These are phyloP conservation scores for Russula emetica DNA, from an alignment of 768 basidiomycete species.

Conservation along the genomic window DNA sequence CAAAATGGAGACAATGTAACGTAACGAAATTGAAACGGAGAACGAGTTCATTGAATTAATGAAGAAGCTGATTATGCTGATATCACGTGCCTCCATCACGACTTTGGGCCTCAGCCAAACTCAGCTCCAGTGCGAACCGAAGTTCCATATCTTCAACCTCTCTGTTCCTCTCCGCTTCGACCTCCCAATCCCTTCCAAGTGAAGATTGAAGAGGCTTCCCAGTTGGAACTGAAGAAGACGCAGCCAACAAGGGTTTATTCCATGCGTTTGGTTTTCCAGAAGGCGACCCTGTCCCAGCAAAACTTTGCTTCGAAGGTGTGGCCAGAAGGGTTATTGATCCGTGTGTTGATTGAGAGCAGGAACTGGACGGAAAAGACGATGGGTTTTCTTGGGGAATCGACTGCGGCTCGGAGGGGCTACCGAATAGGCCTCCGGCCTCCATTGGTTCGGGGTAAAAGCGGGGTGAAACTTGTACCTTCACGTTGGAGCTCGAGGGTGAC, in stretches of 20 bases:
- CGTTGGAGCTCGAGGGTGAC: slow-evolving; percentile 39
- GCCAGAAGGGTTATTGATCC: slow-evolving; percentile 30
- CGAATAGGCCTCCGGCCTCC: slow-evolving; percentile 43
- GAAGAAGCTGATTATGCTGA: background rate
- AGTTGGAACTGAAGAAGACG: background rate
- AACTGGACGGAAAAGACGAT: slow-evolving; percentile 19
- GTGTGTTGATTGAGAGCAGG: slow-evolving; percentile 9
- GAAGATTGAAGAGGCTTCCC: background rate
- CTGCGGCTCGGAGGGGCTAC: slow-evolving; percentile 31
- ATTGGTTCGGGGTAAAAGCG: slow-evolving; percentile 47
- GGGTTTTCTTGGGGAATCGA: slow-evolving; percentile 25
- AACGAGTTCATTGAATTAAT: background rate
- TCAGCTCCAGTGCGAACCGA: slow-evolving; percentile 26
- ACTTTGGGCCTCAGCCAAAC: slow-evolving; percentile 25
- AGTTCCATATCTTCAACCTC: slow-evolving; percentile 26
- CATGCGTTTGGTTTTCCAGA: slow-evolving; percentile 34
- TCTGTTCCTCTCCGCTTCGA: slow-evolving; percentile 13
- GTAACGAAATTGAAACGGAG: slow-evolving; percentile 6
- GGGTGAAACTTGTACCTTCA: slow-evolving; percentile 54
- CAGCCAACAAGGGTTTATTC: slow-evolving; percentile 32
- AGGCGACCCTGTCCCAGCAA: slow-evolving; percentile 29
- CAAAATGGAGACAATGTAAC: background rate
- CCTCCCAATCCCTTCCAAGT: slow-evolving; percentile 4
- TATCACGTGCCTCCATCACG: slow-evolving; percentile 10
- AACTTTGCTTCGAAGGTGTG: background rate